A percentile compares a stretch with the other conserved stretches of the same genome.
Conservation (phyloP, 2,329 filamentous ascomycete species). For the Diaporthe australafricana region DNA sequence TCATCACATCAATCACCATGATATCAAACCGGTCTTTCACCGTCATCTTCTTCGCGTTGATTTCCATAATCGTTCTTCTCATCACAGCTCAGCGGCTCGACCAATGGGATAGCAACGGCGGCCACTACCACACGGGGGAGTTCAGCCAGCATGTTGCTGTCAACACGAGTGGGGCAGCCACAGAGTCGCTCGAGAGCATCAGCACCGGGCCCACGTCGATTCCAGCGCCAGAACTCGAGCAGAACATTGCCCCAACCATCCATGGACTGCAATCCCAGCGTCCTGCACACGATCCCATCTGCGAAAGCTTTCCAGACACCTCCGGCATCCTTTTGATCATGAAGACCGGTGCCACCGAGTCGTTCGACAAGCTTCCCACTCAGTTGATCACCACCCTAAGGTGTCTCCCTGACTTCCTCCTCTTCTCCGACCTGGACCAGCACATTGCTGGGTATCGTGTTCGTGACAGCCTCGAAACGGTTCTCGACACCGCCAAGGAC, state of each 20-base stretch:
- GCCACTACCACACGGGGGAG: slow-evolving; percentile 42
- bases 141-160: slow-evolving; percentile 36
- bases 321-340: slow-evolving; percentile 63
- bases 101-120: slow-evolving; percentile 45
- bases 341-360: slow-evolving; percentile 70
- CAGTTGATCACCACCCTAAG: slow-evolving; percentile 66
- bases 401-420: slow-evolving; percentile 65
- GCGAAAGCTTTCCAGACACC: slow-evolving; percentile 55
- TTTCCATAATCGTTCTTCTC: slow-evolving; percentile 48
- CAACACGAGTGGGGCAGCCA: not conserved
- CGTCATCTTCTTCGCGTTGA: slow-evolving; percentile 43
- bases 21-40: slow-evolving; percentile 45
- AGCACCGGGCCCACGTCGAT: not conserved
- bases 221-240: not conserved
- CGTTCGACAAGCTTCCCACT: slow-evolving; percentile 64
- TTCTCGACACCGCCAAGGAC: slow-evolving; percentile 55
- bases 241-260: not conserved
- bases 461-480: slow-evolving; percentile 59
- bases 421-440: slow-evolving; percentile 69
- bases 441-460: slow-evolving; percentile 57
- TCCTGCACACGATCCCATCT: slow-evolving; percentile 35
- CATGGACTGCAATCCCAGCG: not conserved
- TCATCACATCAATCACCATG: slow-evolving; percentile 38
- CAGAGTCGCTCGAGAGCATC: not conserved
- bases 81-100: slow-evolving; percentile 48